Conservation (phyloP, 345 rosid species). For the Durio zibethinus region DNA sequence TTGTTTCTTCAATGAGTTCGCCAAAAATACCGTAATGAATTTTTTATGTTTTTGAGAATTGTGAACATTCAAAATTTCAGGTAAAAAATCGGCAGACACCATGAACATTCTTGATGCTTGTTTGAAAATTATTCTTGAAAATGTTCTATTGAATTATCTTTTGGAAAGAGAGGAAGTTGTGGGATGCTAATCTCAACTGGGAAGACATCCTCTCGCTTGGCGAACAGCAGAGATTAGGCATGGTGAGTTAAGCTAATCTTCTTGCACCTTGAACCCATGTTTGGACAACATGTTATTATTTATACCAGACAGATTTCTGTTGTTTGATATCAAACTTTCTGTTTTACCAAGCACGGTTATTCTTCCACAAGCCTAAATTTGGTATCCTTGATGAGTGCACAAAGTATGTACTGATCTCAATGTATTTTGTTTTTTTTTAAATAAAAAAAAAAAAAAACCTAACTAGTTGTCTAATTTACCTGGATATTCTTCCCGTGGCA, state of each 20-base stretch:
- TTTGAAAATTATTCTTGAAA: conserved; percentile 70
- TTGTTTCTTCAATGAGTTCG: not conserved
- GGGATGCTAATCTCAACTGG: conserved; percentile 86
- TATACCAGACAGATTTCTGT: not conserved
- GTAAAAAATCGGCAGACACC: conserved; percentile 31
- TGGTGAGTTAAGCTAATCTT: conserved; percentile 48
- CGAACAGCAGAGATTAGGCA: conserved; percentile 97
- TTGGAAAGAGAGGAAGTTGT: conserved; percentile 82
- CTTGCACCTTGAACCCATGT: not conserved
- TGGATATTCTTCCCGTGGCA: conserved; percentile 28
- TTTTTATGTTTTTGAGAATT: not conserved
- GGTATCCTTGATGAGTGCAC: conserved; percentile 99
- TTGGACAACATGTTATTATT: not conserved
- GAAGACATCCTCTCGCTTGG: conserved; percentile 95
- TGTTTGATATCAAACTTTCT: conserved; percentile 19
- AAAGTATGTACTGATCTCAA: conserved; percentile 53
- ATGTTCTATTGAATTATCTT: conserved; percentile 79
- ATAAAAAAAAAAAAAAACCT: no score
- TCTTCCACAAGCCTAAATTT: conserved; percentile 89
- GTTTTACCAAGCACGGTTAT: conserved; percentile 70
- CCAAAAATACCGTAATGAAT: not conserved
- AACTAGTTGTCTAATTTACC: not conserved
- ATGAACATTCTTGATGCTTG: conserved; percentile 46
- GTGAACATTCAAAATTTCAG: conserved; percentile 34
- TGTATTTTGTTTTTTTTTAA: not conserved